Evolutionary conservation across 139 green algal species (phyloP).

Genomic region (Diplosphaera chodatii): DNA sequence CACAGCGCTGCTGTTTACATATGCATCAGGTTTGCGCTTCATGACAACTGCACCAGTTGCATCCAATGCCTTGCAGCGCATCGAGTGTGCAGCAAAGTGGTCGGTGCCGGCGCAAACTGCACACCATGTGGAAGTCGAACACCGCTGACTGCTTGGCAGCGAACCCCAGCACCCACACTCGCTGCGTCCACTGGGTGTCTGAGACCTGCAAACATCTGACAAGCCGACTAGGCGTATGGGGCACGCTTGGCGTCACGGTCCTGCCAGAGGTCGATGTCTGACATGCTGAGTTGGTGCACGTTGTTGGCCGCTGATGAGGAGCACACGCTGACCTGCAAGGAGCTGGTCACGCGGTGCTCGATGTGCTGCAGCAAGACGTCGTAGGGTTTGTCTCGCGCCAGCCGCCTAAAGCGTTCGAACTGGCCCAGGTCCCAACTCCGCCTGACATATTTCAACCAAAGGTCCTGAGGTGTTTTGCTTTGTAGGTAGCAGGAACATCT

Average conservation of each 20-base stretch:
- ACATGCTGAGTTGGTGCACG: conserved; percentile 10
- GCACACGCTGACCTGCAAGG: conserved; percentile 28
- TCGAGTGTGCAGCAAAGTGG: too few relatives aligned
- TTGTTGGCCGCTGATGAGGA: background rate
- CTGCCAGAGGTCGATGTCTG: conserved; percentile 5
- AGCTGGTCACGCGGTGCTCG: conserved; percentile 23
- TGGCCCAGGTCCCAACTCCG: conserved; percentile 57
- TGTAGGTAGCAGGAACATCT: too few relatives aligned
- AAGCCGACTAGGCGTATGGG: too few relatives aligned
- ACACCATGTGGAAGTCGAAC: conserved; percentile 31
- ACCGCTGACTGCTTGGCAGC: conserved; percentile 9
- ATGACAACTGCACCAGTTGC: too few relatives aligned
- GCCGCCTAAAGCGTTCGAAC: conserved; percentile 67
- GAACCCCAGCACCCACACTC: conserved; percentile 33
- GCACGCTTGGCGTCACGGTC: too few relatives aligned
- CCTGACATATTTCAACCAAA: conserved; percentile 15
- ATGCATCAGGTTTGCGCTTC: too few relatives aligned
- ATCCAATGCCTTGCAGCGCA: too few relatives aligned
- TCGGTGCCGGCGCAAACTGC: too few relatives aligned
- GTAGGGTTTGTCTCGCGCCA: conserved; percentile 53
- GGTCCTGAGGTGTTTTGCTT: too few relatives aligned
- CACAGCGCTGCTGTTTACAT: too few relatives aligned
- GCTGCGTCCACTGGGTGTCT: conserved; percentile 31
- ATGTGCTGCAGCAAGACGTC: conserved; percentile 42
- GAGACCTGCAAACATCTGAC: conserved; percentile 38